Conservation (phyloP, 108 stramenopile species). For the Conticribra weissflogii region DNA sequence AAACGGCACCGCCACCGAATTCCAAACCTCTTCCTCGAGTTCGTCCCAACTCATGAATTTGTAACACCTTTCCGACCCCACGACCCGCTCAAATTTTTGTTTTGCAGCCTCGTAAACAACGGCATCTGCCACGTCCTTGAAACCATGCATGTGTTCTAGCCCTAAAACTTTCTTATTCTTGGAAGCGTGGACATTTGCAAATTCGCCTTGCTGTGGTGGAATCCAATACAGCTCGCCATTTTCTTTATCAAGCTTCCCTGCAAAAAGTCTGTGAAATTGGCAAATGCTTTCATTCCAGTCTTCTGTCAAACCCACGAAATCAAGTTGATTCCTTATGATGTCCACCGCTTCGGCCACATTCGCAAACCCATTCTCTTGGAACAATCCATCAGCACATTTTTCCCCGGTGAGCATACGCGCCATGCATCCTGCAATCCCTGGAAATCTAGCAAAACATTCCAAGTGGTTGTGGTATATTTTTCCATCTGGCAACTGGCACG, state of each 20-base stretch:
- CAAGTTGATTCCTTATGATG: slow-evolving; percentile 33
- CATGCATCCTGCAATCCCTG: slow-evolving; percentile 50
- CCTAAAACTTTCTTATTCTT: slow-evolving; percentile 21
- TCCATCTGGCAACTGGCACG: slow-evolving; percentile 10
- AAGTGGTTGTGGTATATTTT: slow-evolving; percentile 31
- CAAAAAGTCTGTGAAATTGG: slow-evolving; percentile 52
- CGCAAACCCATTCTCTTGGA: slow-evolving; percentile 32
- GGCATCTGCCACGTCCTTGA: slow-evolving; percentile 46
- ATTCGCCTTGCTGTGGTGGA: slow-evolving; percentile 48
- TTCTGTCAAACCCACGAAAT: slow-evolving; percentile 49
- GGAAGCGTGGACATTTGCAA: slow-evolving; percentile 51
- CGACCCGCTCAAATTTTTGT: slow-evolving; percentile 37
- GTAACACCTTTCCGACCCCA: slow-evolving; percentile 44
- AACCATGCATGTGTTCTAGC: slow-evolving; percentile 44
- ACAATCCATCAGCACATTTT: slow-evolving; percentile 34
- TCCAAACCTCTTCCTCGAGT: slow-evolving; percentile 10
- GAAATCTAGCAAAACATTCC: slow-evolving; percentile 46
- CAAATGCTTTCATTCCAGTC: slow-evolving; percentile 58
- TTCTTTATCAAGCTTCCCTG: slow-evolving; percentile 15
- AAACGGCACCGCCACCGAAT: slow-evolving; percentile 12
- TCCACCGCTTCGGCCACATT: slow-evolving; percentile 39
- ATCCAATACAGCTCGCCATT: slow-evolving; percentile 21
- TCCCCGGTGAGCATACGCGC: slow-evolving; percentile 48
- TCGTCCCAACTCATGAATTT: slow-evolving; percentile 44
- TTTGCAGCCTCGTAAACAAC: slow-evolving; percentile 49